Base-by-base conservation (phyloP, 495 filamentous ascomycete genomes). In the Pseudotulostoma volvatum region DNA sequence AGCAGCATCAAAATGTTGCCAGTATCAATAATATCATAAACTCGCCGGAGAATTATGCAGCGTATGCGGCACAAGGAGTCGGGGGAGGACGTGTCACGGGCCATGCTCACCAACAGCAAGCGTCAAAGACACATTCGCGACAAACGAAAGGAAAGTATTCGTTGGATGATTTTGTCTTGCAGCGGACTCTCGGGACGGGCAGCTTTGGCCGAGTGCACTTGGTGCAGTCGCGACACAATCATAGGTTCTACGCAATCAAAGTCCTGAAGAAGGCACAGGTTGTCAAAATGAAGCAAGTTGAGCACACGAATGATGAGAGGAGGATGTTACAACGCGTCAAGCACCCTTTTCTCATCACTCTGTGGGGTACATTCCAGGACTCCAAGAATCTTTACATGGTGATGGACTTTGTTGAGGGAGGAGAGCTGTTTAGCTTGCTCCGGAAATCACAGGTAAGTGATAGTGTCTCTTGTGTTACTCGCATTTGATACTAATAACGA, bases 341-440 rank as follows among this genome's bases (percentile, higher is more conserved):
- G 53, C 87, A 97, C 63, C 87, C 90, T 1, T 97, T 97, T 63
- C 67, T 97, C 34, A 87, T 97, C 50, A 96, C 92, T 2, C 60
- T 97, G 33, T 96, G 92, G 92, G 92, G 92, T 23, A 97, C 90
- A 13, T 97, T 94, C 57, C 86, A 96, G 56, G 92, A 96, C 47
- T 70, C 81, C 14, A 79, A 77, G 55, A 96, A 97, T 53, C 63
- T 97, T 15, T 97, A 97, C 67, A 96, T 97, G 90, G 90, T 97
- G 46, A 96, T 97, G 90, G 90, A 96, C 52, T 97, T 97, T 64
- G 84, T 97, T n/a, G 92, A 97, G 59, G 90, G 90, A 47, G 90
- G 90, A 40, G 92, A 97, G 65, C 66, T 97, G 36, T 97, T 97
- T 59, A 95, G 87, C 51, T 55, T 96, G 47, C 64, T 97, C 40